Conservation (phyloP, 2,329 filamentous ascomycete genomes). For the Fusarium neocosmosporiellum region DNA sequence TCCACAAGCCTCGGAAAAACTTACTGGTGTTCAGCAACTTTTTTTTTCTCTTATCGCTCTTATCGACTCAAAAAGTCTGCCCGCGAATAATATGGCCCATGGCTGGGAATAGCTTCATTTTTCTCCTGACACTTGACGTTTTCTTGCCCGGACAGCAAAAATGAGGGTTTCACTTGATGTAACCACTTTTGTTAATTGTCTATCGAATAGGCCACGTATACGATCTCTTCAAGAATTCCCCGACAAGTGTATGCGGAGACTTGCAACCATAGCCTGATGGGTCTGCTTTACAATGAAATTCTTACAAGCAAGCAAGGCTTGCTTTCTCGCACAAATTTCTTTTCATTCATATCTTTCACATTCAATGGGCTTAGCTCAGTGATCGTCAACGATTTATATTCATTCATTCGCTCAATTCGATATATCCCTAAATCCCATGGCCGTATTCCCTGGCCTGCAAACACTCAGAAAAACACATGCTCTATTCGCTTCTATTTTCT, state of each 20-base stretch:
- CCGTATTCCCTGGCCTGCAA: constrained; percentile 7
- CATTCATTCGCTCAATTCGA: constrained; percentile 22
- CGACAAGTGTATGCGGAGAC: background rate
- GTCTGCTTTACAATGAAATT: too few species aligned
- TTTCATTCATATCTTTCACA: background rate
- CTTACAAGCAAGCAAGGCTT: background rate
- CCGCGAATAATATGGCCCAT: background rate
- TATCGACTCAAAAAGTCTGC: constrained; percentile 14
- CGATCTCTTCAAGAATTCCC: background rate
- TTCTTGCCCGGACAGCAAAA: background rate
- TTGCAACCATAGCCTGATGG: too few species aligned
- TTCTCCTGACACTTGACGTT: background rate
- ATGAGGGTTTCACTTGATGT: background rate
- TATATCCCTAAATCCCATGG: constrained; percentile 18
- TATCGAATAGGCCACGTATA: background rate
- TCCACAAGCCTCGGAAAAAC: constrained; percentile 16
- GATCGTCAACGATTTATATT: constrained; percentile 19
- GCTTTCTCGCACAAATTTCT: too few species aligned
- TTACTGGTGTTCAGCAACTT: constrained; percentile 35
- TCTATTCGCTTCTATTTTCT: constrained; percentile 3
- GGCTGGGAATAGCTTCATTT: constrained; percentile 28
- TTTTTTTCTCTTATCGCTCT: constrained; percentile 44
- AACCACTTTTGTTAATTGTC: background rate
- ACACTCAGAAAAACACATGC: constrained; percentile 5
- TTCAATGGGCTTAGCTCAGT: background rate